Conservation (phyloP, 306 rosid genomes). For the Rubus idaeus region DNA sequence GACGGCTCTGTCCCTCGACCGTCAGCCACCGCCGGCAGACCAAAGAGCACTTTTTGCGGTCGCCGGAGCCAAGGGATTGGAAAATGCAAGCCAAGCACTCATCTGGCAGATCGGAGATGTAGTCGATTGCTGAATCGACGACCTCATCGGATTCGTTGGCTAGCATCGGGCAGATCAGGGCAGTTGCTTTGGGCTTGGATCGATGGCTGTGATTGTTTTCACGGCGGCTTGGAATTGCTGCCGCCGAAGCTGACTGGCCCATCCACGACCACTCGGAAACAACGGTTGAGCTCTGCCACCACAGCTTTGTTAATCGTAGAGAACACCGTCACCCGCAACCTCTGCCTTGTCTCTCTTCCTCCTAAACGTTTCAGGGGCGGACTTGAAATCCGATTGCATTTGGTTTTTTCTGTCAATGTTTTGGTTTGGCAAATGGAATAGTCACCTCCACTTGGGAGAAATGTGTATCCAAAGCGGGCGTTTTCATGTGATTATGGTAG, state of each 20-base stretch:
- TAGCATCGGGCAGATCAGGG: slow-evolving; percentile 55
- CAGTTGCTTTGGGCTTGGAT: slow-evolving; percentile 50
- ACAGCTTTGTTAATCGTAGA: neutral
- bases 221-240: slow-evolving; percentile 51
- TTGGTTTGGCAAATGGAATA: slow-evolving; percentile 13
- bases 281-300: slow-evolving; percentile 30
- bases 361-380: slow-evolving; percentile 37
- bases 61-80: slow-evolving; percentile 72
- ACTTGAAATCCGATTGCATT: slow-evolving; percentile 53
- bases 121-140: slow-evolving; percentile 38
- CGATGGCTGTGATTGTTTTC: slow-evolving; percentile 41
- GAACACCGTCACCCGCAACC: slow-evolving; percentile 8
- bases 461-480: slow-evolving; percentile 22
- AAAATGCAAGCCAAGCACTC: slow-evolving; percentile 85
- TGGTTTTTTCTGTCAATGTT: slow-evolving; percentile 23
- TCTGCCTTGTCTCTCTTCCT: neutral
- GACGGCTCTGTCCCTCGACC: slow-evolving; percentile 93
- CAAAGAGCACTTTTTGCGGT: slow-evolving; percentile 79
- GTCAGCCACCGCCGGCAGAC: slow-evolving; percentile 86
- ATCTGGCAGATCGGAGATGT: slow-evolving; percentile 76
- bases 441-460: slow-evolving; percentile 4
- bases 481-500: slow-evolving; percentile 30
- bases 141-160: slow-evolving; percentile 18
- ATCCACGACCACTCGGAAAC: slow-evolving; percentile 43
- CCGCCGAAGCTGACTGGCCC: slow-evolving; percentile 91